Evolutionary conservation across 1,139 yeast species (phyloP).

Genomic region (Hyphopichia burtonii): DNA sequence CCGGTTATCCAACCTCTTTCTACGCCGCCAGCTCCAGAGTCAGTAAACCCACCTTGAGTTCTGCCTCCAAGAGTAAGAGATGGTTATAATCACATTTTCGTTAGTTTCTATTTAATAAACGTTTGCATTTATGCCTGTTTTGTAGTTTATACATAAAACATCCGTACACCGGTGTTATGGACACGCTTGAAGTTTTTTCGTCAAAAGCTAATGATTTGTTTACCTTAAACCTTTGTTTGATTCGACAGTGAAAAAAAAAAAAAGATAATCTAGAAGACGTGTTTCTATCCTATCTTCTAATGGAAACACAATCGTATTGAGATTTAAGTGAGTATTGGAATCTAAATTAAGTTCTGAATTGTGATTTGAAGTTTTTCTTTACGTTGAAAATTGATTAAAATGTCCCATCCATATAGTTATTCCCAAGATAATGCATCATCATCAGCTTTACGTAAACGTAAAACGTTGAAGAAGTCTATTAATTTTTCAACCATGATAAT

Average conservation of each 20-base stretch:
- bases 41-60: slow-evolving; percentile 36
- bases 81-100: slow-evolving; percentile 24
- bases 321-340: too few species aligned
- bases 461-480: slow-evolving; percentile 55
- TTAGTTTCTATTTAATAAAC: not conserved
- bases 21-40: slow-evolving; percentile 43
- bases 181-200: not conserved
- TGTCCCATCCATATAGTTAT: slow-evolving; percentile 1
- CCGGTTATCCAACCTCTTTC: slow-evolving; percentile 59
- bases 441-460: slow-evolving; percentile 53
- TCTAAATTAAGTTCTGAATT: too few species aligned
- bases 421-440: slow-evolving; percentile 18
- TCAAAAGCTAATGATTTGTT: not conserved
- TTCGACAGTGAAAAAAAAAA: too few species aligned
- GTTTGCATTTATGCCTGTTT: not conserved
- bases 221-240: too few species aligned
- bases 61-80: slow-evolving; percentile 37
- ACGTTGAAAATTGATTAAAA: too few species aligned
- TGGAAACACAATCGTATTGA: too few species aligned
- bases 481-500: slow-evolving; percentile 57
- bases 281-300: too few species aligned
- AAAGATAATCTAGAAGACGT: too few species aligned
- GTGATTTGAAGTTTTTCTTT: too few species aligned
- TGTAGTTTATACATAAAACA: not conserved
- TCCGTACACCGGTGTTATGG: not conserved